Conservation (phyloP, 2,329 filamentous ascomycete genomes). For the Aspergillus sergii region DNA sequence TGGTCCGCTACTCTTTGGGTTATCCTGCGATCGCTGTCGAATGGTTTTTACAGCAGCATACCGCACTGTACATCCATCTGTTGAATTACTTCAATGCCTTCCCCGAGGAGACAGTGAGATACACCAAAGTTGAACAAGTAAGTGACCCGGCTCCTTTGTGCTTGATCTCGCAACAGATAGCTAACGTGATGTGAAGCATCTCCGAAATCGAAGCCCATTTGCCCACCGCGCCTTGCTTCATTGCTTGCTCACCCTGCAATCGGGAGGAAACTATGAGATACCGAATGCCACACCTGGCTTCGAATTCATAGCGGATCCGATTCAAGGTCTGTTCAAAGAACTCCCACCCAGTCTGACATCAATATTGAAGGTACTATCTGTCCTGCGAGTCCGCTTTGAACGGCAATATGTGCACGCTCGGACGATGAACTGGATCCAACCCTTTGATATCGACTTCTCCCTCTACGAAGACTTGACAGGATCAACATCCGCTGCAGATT, state of each 20-base stretch:
- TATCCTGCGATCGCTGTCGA: constrained; percentile 37
- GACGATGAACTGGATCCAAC: constrained; percentile 37
- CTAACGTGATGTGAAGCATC: constrained; percentile 28
- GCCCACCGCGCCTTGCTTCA: constrained; percentile 38
- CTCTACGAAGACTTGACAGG: constrained; percentile 40
- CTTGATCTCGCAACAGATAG: background rate
- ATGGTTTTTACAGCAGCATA: constrained; percentile 45
- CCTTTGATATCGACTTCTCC: constrained; percentile 34
- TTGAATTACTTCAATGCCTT: constrained; percentile 34
- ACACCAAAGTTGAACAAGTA: constrained; percentile 42
- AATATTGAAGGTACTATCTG: constrained; percentile 40
- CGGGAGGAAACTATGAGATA: constrained; percentile 18
- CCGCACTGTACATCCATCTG: constrained; percentile 37
- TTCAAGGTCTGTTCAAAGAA: constrained; percentile 39
- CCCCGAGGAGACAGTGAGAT: constrained; percentile 34
- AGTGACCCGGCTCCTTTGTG: constrained; percentile 5
- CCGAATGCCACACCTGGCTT: constrained; percentile 25
- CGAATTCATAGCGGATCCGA: constrained; percentile 41
- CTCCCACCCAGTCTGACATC: constrained; percentile 32
- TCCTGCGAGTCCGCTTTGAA: constrained; percentile 38
- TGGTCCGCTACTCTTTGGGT: constrained; percentile 42
- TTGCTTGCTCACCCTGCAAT: constrained; percentile 31
- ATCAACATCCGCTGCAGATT: constrained; percentile 33
- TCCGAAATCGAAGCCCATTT: constrained; percentile 40
- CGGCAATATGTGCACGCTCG: constrained; percentile 37